phyloP scores from a whole-genome alignment of 2,329 filamentous ascomycete genomes.

The Colletotrichum sp. region DNA sequence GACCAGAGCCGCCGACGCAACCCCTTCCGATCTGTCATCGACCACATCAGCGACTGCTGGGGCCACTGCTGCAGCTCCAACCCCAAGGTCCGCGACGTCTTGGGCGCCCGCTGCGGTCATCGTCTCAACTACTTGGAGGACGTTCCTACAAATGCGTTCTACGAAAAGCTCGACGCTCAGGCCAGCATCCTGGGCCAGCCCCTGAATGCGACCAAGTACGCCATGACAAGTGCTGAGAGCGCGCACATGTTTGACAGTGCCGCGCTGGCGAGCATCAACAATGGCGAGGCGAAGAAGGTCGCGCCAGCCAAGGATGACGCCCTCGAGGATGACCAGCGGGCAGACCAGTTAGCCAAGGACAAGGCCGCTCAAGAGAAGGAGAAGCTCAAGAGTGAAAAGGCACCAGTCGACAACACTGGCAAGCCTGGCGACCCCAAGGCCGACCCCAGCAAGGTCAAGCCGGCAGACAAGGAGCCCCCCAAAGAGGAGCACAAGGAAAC shows the following conservation, averaged over 20 bases:
- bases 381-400: slow-evolving; percentile 9
- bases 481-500: neutral
- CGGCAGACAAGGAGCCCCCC: neutral
- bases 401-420: slow-evolving; percentile 5
- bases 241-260: slow-evolving; percentile 17
- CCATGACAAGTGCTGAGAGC: slow-evolving; percentile 12
- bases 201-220: slow-evolving; percentile 20
- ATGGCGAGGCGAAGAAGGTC: slow-evolving; percentile 6
- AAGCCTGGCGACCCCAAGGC: slow-evolving; percentile 12
- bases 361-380: slow-evolving; percentile 11
- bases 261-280: slow-evolving; percentile 2
- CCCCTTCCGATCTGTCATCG: slow-evolving; percentile 15
- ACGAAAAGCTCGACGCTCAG: slow-evolving; percentile 19
- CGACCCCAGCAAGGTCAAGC: slow-evolving; percentile 2
- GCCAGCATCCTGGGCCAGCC: slow-evolving; percentile 11
- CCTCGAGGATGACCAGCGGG: slow-evolving; percentile 18
- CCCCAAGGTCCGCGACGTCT: slow-evolving; percentile 20
- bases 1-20: slow-evolving; percentile 27
- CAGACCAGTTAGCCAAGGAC: slow-evolving; percentile 4
- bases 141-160: slow-evolving; percentile 14
- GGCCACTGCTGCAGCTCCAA: slow-evolving; percentile 23
- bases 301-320: slow-evolving; percentile 10
- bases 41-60: slow-evolving; percentile 24
- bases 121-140: slow-evolving; percentile 23
- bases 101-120: slow-evolving; percentile 22